Percentiles rank a stretch among this genome's conserved stretches.
Conservation (phyloP, 2,329 filamentous ascomycete genomes). For the Stagonosporopsis vannaccii region DNA sequence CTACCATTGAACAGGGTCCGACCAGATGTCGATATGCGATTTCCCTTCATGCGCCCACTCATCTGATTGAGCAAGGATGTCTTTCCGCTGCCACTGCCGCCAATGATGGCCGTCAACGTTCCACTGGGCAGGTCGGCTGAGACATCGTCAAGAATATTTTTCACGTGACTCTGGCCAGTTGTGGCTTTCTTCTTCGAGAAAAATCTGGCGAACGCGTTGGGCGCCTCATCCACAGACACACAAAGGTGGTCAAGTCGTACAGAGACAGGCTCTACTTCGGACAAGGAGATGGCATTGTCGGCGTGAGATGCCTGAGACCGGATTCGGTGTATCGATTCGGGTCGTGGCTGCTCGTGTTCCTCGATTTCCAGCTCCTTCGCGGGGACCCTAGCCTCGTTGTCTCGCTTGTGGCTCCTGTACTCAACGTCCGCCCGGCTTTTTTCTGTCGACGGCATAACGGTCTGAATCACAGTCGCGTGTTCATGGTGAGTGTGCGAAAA, state of each 20-base stretch:
- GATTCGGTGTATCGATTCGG: slow-evolving; percentile 20
- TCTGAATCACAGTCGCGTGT: slow-evolving; percentile 7
- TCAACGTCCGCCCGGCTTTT: slow-evolving; percentile 16
- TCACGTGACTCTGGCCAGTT: slow-evolving; percentile 41
- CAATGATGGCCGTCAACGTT: slow-evolving; percentile 77
- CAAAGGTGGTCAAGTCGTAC: slow-evolving; percentile 63
- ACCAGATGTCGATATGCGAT: slow-evolving; percentile 61
- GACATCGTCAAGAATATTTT: slow-evolving; percentile 67
- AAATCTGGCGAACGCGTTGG: slow-evolving; percentile 41
- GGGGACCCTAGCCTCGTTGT: slow-evolving; percentile 3
- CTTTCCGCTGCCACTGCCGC: slow-evolving; percentile 76
- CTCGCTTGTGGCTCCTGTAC: slow-evolving; percentile 4
- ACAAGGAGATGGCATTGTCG: slow-evolving; percentile 47
- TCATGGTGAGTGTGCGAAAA: slow-evolving; percentile 20
- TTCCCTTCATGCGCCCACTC: slow-evolving; percentile 70
- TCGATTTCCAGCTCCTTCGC: slow-evolving; percentile 10
- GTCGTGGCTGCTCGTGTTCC: slow-evolving; percentile 18
- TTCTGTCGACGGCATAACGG: slow-evolving; percentile 24
- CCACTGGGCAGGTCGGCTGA: slow-evolving; percentile 70
- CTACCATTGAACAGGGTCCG: slow-evolving; percentile 68
- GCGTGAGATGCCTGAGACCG: slow-evolving; percentile 31
- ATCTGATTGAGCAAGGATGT: slow-evolving; percentile 68
- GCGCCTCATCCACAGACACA: slow-evolving; percentile 66
- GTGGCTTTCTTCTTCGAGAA: slow-evolving; percentile 38
- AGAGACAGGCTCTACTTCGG: slow-evolving; percentile 63